Evolutionary conservation across 768 basidiomycete genomes (phyloP).

Genomic region (Kwoniella sp.): DNA sequence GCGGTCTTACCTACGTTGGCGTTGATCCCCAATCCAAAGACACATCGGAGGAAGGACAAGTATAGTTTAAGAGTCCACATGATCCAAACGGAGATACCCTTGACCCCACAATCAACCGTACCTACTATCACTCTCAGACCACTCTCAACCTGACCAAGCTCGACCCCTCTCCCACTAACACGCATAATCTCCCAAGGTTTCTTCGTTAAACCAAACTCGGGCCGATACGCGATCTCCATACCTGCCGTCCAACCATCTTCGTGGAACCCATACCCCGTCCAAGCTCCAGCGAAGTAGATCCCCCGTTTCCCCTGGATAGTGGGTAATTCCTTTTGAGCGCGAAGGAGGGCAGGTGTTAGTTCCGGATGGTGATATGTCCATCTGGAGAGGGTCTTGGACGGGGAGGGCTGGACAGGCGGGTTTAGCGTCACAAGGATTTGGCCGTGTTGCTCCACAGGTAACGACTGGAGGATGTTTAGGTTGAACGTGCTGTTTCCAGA

Average conservation of each 20-base stretch:
- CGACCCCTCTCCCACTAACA: not conserved
- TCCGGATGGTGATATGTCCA: conserved; percentile 16
- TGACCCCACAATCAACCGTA: not conserved
- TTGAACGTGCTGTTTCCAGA: conserved; percentile 12
- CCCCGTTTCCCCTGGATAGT: conserved; percentile 10
- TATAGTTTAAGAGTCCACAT: not conserved
- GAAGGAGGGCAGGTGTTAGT: conserved; percentile 7
- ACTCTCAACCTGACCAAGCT: not conserved
- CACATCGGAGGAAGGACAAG: not conserved
- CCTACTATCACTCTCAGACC: conserved; percentile 5
- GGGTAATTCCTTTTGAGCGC: conserved; percentile 3
- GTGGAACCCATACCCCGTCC: conserved; percentile 18
- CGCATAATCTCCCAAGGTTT: conserved; percentile 3
- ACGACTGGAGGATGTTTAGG: conserved; percentile 9
- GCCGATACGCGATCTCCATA: conserved; percentile 7
- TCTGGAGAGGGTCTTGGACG: conserved; percentile 7
- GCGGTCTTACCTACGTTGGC: not conserved
- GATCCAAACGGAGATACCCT: not conserved
- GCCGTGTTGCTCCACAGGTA: conserved; percentile 11
- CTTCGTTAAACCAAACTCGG: conserved; percentile 4
- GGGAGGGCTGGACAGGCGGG: conserved; percentile 11
- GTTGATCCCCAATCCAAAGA: not conserved
- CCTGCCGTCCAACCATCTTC: conserved; percentile 14
- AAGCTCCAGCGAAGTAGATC: conserved; percentile 16
- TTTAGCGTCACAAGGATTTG: conserved; percentile 11